These are phyloP conservation scores for Mucor indicus DNA, from an alignment of 371 early-diverging fungal species.

Conservation along the genomic window DNA sequence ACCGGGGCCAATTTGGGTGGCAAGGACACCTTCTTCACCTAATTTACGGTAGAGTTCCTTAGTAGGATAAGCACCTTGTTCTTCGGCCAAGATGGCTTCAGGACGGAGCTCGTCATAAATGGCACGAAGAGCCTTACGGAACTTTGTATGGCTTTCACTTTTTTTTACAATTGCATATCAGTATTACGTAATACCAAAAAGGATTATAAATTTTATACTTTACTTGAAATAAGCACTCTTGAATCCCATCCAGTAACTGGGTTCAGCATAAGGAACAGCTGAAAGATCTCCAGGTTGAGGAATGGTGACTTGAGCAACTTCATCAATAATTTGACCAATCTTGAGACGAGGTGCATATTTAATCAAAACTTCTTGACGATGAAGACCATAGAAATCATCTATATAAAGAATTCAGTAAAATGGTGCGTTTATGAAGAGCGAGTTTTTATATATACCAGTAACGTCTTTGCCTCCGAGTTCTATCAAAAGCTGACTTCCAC, in stretches of 20 bases:
- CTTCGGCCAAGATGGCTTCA: constrained; percentile 44
- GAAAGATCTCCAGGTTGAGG: constrained; percentile 36
- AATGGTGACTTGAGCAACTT: constrained; percentile 19
- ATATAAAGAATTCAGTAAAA: background rate
- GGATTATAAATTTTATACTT: constrained; percentile 5
- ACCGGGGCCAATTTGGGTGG: constrained; percentile 61
- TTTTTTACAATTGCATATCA: too few species aligned
- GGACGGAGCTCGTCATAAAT: constrained; percentile 48
- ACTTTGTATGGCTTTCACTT: constrained; percentile 56
- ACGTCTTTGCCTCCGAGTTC: constrained; percentile 77
- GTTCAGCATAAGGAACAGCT: constrained; percentile 61
- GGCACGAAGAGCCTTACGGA: constrained; percentile 53
- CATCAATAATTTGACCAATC: constrained; percentile 47
- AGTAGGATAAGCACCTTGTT: constrained; percentile 40
- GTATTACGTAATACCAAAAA: too few species aligned
- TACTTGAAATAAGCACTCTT: constrained; percentile 62
- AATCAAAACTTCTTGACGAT: constrained; percentile 63
- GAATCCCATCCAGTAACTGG: constrained; percentile 54
- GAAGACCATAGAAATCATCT: constrained; percentile 55
- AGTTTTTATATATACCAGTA: constrained; percentile 50
- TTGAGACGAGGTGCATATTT: constrained; percentile 48
- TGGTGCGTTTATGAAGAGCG: too few species aligned
- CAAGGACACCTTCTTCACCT: constrained; percentile 69
- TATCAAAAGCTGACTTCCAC: constrained; percentile 71
- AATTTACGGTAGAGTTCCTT: constrained; percentile 49